Evolutionary conservation across 2,329 filamentous ascomycete species (phyloP).

Genomic region (Sporothrix globosa): DNA sequence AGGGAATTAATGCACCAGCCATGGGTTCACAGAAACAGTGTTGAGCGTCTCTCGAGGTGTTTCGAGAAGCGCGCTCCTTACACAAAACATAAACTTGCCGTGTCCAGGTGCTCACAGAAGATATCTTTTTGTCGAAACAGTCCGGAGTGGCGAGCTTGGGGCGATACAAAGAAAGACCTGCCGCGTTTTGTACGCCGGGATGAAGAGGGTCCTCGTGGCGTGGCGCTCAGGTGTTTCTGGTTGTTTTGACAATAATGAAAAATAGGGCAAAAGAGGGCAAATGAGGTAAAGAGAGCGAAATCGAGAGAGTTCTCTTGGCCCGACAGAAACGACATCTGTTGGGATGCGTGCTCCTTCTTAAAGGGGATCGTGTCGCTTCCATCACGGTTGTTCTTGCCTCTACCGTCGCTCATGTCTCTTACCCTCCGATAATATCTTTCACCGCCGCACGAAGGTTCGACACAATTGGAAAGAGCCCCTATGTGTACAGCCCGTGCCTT

Average conservation of each 20-base stretch:
- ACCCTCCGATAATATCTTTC: neutral
- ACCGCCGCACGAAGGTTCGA: neutral
- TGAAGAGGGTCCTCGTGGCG: neutral
- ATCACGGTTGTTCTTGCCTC: neutral
- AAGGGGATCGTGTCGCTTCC: neutral
- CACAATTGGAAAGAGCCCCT: neutral
- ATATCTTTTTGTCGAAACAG: neutral
- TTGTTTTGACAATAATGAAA: neutral
- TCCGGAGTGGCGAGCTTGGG: neutral
- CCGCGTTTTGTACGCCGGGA: slow-evolving; percentile 1
- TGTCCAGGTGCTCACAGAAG: neutral
- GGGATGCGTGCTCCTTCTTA: slow-evolving; percentile 6
- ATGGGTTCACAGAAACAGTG: slow-evolving; percentile 5
- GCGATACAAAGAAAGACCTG: neutral
- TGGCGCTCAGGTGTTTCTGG: slow-evolving; percentile 7
- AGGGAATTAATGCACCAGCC: neutral
- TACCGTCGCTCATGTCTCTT: neutral
- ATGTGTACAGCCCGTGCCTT: neutral
- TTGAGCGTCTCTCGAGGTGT: slow-evolving; percentile 1
- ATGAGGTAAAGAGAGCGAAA: neutral
- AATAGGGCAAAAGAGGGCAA: neutral
- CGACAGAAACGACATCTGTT: neutral
- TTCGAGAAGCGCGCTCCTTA: slow-evolving; percentile 14
- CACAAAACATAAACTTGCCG: neutral
- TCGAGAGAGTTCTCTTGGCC: neutral